Percentiles rank a stretch among this genome's conserved stretches.
Evolutionary conservation across 306 rosid species (phyloP).

Genomic region (Alnus rubra): DNA sequence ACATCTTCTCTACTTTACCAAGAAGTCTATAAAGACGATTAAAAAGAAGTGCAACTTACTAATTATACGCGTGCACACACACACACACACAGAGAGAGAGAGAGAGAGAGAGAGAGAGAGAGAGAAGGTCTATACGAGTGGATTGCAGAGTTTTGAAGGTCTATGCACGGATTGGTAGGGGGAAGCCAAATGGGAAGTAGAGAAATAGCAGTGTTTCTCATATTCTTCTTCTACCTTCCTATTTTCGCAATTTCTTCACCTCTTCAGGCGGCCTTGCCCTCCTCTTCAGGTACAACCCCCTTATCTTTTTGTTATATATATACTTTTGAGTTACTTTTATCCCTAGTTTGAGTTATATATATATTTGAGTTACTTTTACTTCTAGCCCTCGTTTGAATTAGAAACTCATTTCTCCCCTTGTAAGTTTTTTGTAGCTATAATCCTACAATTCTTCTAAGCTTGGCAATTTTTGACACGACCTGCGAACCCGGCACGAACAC

Average conservation of each 20-base stretch:
- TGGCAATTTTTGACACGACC: too few species aligned
- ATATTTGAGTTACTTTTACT: neutral
- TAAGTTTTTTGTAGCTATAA: neutral
- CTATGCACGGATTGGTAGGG: slow-evolving; percentile 11
- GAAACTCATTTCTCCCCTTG: neutral
- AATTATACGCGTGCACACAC: too few species aligned
- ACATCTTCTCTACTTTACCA: too few species aligned
- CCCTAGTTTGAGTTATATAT: neutral
- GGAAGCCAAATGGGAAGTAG: slow-evolving; percentile 41
- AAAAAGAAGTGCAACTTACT: too few species aligned
- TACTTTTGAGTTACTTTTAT: neutral
- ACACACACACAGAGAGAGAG: too few species aligned
- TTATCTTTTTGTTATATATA: neutral
- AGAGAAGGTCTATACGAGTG: too few species aligned
- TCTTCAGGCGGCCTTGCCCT: slow-evolving; percentile 37
- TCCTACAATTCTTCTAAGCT: too few species aligned
- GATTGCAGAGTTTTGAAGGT: too few species aligned
- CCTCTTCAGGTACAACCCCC: slow-evolving; percentile 53
- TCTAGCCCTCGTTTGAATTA: neutral
- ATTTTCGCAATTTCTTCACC: slow-evolving; percentile 34
- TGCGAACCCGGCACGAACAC: too few species aligned
- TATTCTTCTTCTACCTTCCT: slow-evolving; percentile 32
- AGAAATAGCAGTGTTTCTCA: slow-evolving; percentile 35
- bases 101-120: too few species aligned
- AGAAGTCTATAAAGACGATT: too few species aligned